Evolutionary conservation across 345 rosid species (phyloP).

Genomic region (Sisymbrium altissimum): DNA sequence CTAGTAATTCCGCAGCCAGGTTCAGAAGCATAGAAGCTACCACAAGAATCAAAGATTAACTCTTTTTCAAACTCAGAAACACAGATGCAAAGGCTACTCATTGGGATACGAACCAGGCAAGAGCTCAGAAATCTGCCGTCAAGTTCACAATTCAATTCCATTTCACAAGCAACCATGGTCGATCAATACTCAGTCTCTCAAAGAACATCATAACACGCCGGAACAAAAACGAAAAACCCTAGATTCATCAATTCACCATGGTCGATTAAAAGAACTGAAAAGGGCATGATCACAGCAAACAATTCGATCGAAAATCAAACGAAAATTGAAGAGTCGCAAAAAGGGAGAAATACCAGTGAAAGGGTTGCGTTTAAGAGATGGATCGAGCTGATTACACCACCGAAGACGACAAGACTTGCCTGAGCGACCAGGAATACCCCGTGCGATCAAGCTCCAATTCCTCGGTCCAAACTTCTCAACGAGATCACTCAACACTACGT

Average conservation of each 20-base stretch:
- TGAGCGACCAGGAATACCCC: constrained; percentile 70
- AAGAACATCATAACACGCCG: background rate
- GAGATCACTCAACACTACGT: constrained; percentile 52
- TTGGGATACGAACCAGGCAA: background rate
- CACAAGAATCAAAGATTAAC: background rate
- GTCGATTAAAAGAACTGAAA: background rate
- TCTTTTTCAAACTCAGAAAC: background rate
- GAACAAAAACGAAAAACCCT: background rate
- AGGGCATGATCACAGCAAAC: constrained; percentile 7
- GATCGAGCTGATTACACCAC: constrained; percentile 96
- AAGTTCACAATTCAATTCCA: background rate
- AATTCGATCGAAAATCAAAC: background rate
- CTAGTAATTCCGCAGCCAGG: background rate
- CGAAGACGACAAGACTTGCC: constrained; percentile 92
- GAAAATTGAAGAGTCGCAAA: background rate
- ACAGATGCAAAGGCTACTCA: background rate
- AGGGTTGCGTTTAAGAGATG: constrained; percentile 71
- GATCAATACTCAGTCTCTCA: background rate
- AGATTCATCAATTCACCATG: background rate
- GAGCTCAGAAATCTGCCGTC: background rate
- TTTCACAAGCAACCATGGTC: background rate
- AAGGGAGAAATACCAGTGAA: constrained; percentile 50
- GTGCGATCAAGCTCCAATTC: constrained; percentile 79
- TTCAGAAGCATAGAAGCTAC: constrained; percentile 2
- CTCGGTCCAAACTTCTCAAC: constrained; percentile 66